Evolutionary conservation across 805 yeast genomes (phyloP).

Genomic region (Barnettozyma salicaria): DNA sequence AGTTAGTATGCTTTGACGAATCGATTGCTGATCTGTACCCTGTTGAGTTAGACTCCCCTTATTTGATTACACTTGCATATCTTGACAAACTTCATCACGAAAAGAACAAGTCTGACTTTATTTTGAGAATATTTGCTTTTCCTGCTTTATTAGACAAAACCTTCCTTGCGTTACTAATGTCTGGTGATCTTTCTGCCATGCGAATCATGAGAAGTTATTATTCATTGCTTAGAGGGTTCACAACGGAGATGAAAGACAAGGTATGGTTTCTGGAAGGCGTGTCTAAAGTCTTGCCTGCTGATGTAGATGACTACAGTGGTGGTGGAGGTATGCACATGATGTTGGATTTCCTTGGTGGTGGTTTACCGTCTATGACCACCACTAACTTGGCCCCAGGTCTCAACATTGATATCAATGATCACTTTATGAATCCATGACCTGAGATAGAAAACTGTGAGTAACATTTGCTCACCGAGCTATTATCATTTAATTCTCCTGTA

Average conservation of each 20-base stretch:
- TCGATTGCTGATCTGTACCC: conserved; percentile 85
- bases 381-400: conserved; percentile 30
- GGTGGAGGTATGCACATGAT: conserved; percentile 92
- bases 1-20: conserved; percentile 76
- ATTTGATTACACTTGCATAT: conserved; percentile 79
- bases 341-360: conserved; percentile 80
- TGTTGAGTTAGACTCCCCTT: conserved; percentile 75
- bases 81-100: conserved; percentile 79
- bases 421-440: conserved; percentile 24
- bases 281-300: conserved; percentile 80
- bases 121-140: conserved; percentile 81
- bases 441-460: neutral
- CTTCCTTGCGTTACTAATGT: conserved; percentile 69
- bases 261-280: conserved; percentile 96
- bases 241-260: conserved; percentile 79
- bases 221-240: conserved; percentile 70
- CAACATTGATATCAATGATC: conserved; percentile 26
- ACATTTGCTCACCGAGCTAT: no score
- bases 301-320: conserved; percentile 85
- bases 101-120: conserved; percentile 77
- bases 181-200: conserved; percentile 85
- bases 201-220: conserved; percentile 87
- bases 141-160: conserved; percentile 86
- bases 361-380: conserved; percentile 42
- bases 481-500: neutral